These are phyloP conservation scores for Endocarpon pusillum DNA, from an alignment of 495 filamentous ascomycete genomes.

Conservation along the genomic window DNA sequence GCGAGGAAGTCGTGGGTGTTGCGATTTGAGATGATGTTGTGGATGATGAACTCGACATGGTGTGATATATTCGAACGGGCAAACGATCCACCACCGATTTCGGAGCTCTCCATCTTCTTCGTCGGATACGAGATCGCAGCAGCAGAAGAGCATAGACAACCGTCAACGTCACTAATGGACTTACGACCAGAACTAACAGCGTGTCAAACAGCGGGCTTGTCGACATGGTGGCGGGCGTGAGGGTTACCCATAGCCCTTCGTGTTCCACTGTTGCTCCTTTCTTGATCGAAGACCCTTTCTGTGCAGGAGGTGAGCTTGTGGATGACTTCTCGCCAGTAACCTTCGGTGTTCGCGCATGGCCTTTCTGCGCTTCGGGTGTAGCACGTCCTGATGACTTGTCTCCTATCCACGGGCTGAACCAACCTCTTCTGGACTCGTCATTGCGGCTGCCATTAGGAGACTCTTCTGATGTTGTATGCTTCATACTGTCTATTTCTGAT, in stretches of 20 bases:
- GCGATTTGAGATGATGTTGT: constrained; percentile 35
- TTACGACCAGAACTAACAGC: constrained; percentile 78
- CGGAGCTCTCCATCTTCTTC: constrained; percentile 84
- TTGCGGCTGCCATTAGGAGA: neutral
- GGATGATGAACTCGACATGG: constrained; percentile 45
- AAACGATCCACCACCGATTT: constrained; percentile 89
- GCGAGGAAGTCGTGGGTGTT: constrained; percentile 41
- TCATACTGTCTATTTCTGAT: constrained; percentile 1
- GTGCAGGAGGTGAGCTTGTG: no score
- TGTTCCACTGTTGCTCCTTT: constrained; percentile 29
- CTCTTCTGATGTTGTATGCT: neutral
- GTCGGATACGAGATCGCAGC: constrained; percentile 72
- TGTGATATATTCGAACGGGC: constrained; percentile 90
- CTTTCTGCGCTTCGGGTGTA: constrained; percentile 2
- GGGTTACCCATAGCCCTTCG: constrained; percentile 86
- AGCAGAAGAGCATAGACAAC: constrained; percentile 85
- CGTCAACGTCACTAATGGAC: constrained; percentile 77
- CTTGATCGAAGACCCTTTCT: no score
- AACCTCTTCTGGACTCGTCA: constrained; percentile 4
- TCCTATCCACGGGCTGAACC: constrained; percentile 4
- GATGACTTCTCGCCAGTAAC: constrained; percentile 1
- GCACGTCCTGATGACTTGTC: neutral
- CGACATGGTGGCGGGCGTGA: constrained; percentile 78
- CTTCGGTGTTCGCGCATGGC: constrained; percentile 6
- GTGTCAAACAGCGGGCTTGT: constrained; percentile 96